These are phyloP conservation scores for Penicillium antarcticum DNA, from an alignment of 495 filamentous ascomycete genomes.

Conservation along the genomic window DNA sequence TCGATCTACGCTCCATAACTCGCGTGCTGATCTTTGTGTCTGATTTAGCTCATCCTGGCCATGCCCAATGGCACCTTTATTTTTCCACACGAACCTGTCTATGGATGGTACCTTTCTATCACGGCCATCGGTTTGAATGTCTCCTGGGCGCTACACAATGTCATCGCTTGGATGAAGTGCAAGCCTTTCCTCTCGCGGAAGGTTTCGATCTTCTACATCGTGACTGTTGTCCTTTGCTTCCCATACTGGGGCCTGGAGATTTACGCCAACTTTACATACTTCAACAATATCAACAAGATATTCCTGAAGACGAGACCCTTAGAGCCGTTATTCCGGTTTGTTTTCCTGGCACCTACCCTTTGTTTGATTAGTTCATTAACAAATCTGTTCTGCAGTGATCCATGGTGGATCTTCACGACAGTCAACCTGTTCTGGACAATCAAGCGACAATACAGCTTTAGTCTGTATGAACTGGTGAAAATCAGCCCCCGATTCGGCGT, in stretches of 20 bases:
- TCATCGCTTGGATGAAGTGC: constrained; percentile 50
- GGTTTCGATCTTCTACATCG: constrained; percentile 36
- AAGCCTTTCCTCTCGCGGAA: constrained; percentile 36
- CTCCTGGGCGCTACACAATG: constrained; percentile 47
- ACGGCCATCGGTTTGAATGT: constrained; percentile 45
- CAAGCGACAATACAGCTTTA: constrained; percentile 50
- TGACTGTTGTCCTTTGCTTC: constrained; percentile 37
- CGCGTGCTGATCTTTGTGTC: neutral
- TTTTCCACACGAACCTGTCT: constrained; percentile 38
- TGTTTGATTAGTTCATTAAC: neutral
- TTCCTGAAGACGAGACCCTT: constrained; percentile 48
- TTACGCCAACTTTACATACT: constrained; percentile 47
- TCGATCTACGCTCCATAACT: neutral
- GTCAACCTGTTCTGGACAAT: constrained; percentile 52
- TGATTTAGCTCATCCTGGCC: constrained; percentile 28
- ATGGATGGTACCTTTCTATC: constrained; percentile 46
- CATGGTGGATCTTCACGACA: constrained; percentile 59
- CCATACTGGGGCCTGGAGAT: constrained; percentile 49
- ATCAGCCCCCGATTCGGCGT: constrained; percentile 55
- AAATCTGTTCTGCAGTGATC: constrained; percentile 37
- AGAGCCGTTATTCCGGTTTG: constrained; percentile 50
- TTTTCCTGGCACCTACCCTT: neutral
- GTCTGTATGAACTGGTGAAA: constrained; percentile 42
- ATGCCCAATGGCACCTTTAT: constrained; percentile 45
- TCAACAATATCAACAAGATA: constrained; percentile 48